These are phyloP conservation scores for Umbilicus rupestris DNA, from an alignment of 164 flowering plant genomes.

Conservation along the genomic window DNA sequence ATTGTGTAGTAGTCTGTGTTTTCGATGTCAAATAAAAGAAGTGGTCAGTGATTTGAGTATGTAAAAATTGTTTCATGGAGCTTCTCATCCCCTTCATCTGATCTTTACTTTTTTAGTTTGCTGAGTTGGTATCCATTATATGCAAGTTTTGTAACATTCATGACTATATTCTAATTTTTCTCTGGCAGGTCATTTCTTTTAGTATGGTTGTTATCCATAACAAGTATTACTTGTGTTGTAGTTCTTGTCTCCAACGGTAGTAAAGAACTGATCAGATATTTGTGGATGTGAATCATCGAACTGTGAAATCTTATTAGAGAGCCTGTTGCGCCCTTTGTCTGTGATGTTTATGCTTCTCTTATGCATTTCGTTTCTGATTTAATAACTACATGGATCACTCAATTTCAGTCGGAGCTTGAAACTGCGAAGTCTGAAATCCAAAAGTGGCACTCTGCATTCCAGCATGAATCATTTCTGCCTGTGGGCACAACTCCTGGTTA, in stretches of 20 bases:
- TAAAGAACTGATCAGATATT: neutral
- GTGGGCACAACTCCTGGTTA: conserved; percentile 55
- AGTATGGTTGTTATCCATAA: neutral
- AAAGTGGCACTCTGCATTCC: conserved; percentile 83
- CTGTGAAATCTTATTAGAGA: neutral
- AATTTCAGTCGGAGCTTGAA: conserved; percentile 69
- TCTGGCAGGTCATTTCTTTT: neutral
- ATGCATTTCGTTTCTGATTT: neutral
- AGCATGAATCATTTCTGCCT: conserved; percentile 58
- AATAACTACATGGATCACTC: neutral
- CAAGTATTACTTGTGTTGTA: neutral
- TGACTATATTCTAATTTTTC: neutral
- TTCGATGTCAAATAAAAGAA: no score
- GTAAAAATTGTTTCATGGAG: neutral
- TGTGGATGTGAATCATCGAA: neutral
- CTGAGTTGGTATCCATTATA: neutral
- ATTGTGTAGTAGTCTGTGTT: no score
- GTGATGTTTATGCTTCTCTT: conserved; percentile 2
- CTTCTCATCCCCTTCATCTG: neutral
- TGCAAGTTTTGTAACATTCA: neutral
- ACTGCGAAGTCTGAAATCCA: conserved; percentile 75
- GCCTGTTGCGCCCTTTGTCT: neutral
- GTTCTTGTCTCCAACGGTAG: neutral
- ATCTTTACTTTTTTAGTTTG: neutral
- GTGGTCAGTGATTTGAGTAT: neutral